These are phyloP conservation scores for Annona cherimola DNA, from an alignment of 164 flowering plant species.

Conservation along the genomic window DNA sequence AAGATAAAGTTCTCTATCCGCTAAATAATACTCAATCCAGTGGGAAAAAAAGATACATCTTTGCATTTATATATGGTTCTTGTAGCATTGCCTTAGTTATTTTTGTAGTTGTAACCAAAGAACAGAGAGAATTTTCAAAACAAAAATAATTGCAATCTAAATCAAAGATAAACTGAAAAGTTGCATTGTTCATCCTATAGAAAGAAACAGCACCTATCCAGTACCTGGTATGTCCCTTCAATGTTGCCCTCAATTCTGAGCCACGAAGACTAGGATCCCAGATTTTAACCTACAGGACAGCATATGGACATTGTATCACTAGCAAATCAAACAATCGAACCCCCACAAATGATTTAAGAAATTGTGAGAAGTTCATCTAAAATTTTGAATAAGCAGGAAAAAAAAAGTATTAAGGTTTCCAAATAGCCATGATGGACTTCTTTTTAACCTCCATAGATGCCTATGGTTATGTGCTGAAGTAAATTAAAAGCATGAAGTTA, in stretches of 20 bases:
- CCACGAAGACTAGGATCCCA: constrained; percentile 99
- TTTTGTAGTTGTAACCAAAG: too few species aligned
- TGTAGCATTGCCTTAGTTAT: too few species aligned
- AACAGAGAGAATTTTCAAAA: too few species aligned
- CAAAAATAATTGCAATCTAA: neutral
- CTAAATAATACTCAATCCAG: too few species aligned
- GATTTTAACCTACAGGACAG: constrained; percentile 66
- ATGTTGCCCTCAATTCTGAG: constrained; percentile 85
- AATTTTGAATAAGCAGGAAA: neutral
- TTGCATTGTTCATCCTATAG: neutral
- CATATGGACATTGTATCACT: neutral
- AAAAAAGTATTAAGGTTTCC: neutral
- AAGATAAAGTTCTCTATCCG: too few species aligned
- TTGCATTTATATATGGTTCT: too few species aligned
- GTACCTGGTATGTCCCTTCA: constrained; percentile 85
- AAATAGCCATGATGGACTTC: too few species aligned
- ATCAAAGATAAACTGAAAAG: neutral
- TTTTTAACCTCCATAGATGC: too few species aligned
- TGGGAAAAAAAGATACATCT: too few species aligned
- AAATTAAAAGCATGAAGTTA: too few species aligned
- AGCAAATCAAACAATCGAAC: neutral
- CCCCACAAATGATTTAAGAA: neutral
- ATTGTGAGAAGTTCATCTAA: neutral
- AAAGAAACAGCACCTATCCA: neutral
- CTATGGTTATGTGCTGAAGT: too few species aligned